A percentile compares a stretch with the other conserved stretches of the same genome.
phyloP scores from a whole-genome alignment of 495 filamentous ascomycete genomes.

The Neurospora tetrasperma region DNA sequence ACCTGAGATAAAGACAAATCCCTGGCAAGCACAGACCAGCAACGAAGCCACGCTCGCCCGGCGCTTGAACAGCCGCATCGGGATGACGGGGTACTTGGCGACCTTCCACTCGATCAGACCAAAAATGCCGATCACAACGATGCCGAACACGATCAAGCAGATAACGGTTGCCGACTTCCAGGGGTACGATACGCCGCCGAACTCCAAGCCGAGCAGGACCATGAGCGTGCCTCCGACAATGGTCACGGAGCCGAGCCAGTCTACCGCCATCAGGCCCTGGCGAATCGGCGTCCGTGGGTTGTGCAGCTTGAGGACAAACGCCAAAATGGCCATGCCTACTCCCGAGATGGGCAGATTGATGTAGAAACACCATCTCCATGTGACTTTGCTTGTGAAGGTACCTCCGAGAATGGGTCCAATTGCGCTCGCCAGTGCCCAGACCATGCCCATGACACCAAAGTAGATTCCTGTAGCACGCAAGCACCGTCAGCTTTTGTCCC shows the following conservation, averaged over 20 bases:
- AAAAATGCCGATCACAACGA: constrained; percentile 52
- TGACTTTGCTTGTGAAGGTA: constrained; percentile 45
- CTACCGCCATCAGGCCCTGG: constrained; percentile 62
- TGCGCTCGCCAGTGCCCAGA: constrained; percentile 44
- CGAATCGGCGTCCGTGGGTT: constrained; percentile 62
- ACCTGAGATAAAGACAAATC: constrained; percentile 62
- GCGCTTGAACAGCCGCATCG: constrained; percentile 53
- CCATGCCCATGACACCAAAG: constrained; percentile 38
- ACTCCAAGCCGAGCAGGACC: constrained; percentile 70
- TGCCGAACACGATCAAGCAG: constrained; percentile 68
- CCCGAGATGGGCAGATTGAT: constrained; percentile 74
- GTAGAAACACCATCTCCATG: constrained; percentile 63
- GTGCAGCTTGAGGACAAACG: constrained; percentile 64
- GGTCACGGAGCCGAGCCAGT: constrained; percentile 61
- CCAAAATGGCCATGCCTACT: constrained; percentile 52
- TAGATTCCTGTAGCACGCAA: constrained; percentile 48
- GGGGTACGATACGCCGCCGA: constrained; percentile 63
- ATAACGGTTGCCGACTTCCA: constrained; percentile 69
- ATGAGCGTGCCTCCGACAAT: constrained; percentile 73
- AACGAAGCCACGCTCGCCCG: constrained; percentile 50
- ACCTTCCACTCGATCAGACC: constrained; percentile 59
- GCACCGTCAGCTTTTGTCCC: background rate
- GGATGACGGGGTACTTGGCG: constrained; percentile 70
- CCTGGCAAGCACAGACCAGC: constrained; percentile 51
- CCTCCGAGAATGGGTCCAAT: constrained; percentile 56